Conservation (phyloP, 208 protist species). For the Trypanosomatidae sp. region DNA sequence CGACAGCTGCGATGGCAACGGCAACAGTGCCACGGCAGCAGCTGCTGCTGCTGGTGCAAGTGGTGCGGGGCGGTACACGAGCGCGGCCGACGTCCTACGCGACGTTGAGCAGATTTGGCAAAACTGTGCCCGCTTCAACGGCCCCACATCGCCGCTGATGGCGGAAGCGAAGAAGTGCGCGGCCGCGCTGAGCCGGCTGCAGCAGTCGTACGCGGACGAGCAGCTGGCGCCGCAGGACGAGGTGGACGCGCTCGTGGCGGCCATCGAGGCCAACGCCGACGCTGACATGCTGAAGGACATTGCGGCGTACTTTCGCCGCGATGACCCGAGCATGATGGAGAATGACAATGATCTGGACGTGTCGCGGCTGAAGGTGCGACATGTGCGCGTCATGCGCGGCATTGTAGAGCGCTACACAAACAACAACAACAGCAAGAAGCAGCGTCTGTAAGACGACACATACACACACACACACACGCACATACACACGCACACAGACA, state of each 20-base stretch:
- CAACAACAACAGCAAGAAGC: background rate
- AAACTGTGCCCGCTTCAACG: constrained; percentile 66
- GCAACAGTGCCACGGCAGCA: too few species aligned
- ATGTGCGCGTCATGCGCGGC: constrained; percentile 28
- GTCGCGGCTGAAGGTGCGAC: constrained; percentile 29
- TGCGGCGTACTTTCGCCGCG: constrained; percentile 24
- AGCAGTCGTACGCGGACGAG: constrained; percentile 22
- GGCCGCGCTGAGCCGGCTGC: constrained; percentile 18
- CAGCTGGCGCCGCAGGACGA: constrained; percentile 24
- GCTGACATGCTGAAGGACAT: constrained; percentile 17
- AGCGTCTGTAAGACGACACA: too few species aligned
- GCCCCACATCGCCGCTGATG: constrained; percentile 23
- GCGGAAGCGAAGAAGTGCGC: constrained; percentile 29
- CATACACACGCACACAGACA: too few species aligned
- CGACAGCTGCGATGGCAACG: constrained; percentile 8
- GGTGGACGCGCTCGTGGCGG: constrained; percentile 25
- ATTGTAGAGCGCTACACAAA: constrained; percentile 22
- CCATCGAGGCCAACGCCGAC: constrained; percentile 17
- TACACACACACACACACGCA: too few species aligned
- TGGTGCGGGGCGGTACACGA: constrained; percentile 27
- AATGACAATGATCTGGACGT: constrained; percentile 34
- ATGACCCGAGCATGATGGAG: constrained; percentile 28
- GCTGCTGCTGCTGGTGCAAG: too few species aligned
- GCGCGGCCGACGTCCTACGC: constrained; percentile 24
- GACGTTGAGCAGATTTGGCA: constrained; percentile 67